Base-by-base conservation (phyloP, 371 early-diverging fungal genomes). In the Mucor circinelloides region DNA sequence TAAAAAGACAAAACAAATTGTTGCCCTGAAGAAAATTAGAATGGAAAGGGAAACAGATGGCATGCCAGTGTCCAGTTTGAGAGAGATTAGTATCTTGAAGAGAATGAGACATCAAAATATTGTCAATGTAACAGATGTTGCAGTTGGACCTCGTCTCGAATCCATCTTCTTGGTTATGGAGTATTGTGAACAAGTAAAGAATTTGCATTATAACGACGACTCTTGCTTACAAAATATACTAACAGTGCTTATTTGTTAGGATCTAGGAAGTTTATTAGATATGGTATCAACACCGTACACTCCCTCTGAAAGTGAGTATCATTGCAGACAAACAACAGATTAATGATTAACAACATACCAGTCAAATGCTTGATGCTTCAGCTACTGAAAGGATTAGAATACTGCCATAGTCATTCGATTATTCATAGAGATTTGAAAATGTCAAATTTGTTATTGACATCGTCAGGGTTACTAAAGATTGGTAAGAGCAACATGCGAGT, bases 11-110 rank as follows among this genome's bases (percentile, higher is more conserved):
- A 82, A 83, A 6, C 78, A 79, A 58, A 83, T 95, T 27, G 94
- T 96, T 10, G 99, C 99, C 0, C 72, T 99, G 28, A 98, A 98
- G 78, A 86, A 89, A 68, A 89, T 97, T 48, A 86, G 95, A 30
- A 89, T 95, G 80, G 94, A 95, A 46, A 80, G 89, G n/a, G 89
- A 87, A 63, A 91, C 91, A 52, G 91, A 88, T 58, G 95, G 95
- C 15, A 74, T 95, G 72, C 94, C 95, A 10, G 70, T 93, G 32
- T 89, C 92, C 19, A 92, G 95, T 17, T 74, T 98, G 57, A 79
- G 99, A 46, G 99, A 99, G 75, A 97, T 99, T 67, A 88, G 93
- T 57, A 85, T 99, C 21, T 77, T 99, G 57, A 94, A 92, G 73
- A 80, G 84, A 34, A 83, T 98, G 66, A 73, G 81, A 19, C 97